These are phyloP conservation scores for Penicillium corylophilum DNA, from an alignment of 2,329 filamentous ascomycete species.

Conservation along the genomic window DNA sequence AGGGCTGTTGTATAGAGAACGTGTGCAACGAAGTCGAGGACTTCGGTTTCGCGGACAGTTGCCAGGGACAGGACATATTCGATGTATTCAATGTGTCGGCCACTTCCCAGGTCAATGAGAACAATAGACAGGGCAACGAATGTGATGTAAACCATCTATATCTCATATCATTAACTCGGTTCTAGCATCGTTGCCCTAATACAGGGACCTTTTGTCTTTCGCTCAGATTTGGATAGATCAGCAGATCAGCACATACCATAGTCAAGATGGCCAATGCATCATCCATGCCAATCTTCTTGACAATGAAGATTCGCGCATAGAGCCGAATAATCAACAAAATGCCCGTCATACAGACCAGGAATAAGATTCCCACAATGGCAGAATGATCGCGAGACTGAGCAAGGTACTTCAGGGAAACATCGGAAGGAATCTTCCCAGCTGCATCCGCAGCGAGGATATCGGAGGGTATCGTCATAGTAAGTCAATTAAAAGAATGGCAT, in stretches of 20 bases:
- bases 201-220: background rate
- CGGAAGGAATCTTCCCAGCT: conserved; percentile 27
- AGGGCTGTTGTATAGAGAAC: conserved; percentile 54
- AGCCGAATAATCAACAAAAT: conserved; percentile 44
- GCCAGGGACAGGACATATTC: conserved; percentile 48
- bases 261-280: conserved; percentile 51
- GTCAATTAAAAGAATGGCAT: conserved; percentile 9
- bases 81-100: conserved; percentile 35
- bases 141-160: conserved; percentile 37
- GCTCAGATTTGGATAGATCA: background rate
- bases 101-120: conserved; percentile 51
- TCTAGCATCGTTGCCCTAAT: background rate
- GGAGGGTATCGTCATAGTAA: conserved; percentile 23
- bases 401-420: conserved; percentile 27
- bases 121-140: conserved; percentile 47
- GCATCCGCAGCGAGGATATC: conserved; percentile 30
- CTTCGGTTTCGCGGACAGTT: conserved; percentile 45
- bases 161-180: conserved; percentile 1
- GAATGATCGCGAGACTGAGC: conserved; percentile 29
- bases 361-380: conserved; percentile 30
- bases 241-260: conserved; percentile 37
- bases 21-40: conserved; percentile 53
- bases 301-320: conserved; percentile 47
- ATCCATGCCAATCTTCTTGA: conserved; percentile 47
- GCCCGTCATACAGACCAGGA: conserved; percentile 28